Evolutionary conservation across 2,329 filamentous ascomycete genomes (phyloP).

Genomic region (Metarhizium humberi): DNA sequence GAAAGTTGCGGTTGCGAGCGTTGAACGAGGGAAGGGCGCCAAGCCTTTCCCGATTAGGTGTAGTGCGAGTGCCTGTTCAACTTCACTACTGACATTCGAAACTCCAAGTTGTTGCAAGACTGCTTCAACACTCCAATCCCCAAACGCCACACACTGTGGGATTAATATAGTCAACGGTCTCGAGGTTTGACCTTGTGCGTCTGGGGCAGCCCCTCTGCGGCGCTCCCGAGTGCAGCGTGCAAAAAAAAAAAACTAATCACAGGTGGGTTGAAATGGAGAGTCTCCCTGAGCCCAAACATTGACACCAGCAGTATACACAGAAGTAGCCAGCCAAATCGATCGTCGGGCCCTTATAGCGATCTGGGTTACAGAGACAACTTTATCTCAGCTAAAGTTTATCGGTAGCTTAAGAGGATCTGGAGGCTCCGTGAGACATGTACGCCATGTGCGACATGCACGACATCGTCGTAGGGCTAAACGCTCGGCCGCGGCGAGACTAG

Average conservation of each 20-base stretch:
- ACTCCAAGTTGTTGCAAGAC: slow-evolving; percentile 35
- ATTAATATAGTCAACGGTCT: neutral
- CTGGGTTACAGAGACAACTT: neutral
- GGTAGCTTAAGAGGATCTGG: neutral
- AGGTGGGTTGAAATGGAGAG: neutral
- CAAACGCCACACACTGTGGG: slow-evolving; percentile 4
- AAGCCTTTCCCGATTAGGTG: slow-evolving; percentile 1
- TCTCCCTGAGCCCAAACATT: too few relatives aligned
- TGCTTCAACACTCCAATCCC: slow-evolving; percentile 30
- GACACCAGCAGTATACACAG: too few relatives aligned
- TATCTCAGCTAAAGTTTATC: neutral
- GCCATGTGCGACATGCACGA: too few relatives aligned
- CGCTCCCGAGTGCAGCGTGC: neutral
- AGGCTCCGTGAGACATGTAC: too few relatives aligned
- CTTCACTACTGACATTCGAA: slow-evolving; percentile 25
- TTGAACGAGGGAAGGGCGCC: neutral
- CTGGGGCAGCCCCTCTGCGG: neutral
- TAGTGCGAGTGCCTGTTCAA: neutral
- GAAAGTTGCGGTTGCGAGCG: neutral
- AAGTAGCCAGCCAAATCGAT: neutral
- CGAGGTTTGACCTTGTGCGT: neutral
- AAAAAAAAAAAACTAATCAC: neutral
- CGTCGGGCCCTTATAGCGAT: neutral
- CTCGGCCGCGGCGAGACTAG: neutral
- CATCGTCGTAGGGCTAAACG: neutral